Conservation (phyloP, 768 basidiomycete genomes). For the Lactarius tabidus region DNA sequence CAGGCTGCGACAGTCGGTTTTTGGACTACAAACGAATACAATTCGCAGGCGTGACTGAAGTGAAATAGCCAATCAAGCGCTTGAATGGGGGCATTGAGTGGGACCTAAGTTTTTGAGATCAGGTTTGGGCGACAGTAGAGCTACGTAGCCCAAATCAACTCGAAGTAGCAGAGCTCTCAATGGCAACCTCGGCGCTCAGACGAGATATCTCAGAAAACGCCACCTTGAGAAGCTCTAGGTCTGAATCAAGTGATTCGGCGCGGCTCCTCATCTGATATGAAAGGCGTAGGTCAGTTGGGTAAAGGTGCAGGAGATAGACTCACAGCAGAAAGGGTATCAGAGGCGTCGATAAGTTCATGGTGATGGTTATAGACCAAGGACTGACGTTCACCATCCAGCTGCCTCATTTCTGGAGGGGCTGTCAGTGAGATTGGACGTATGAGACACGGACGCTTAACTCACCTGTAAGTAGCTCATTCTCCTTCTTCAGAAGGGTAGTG, state of each 20-base stretch:
- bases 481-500: slow-evolving; percentile 65
- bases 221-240: slow-evolving; percentile 73
- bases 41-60: not conserved
- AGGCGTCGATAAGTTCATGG: slow-evolving; percentile 90
- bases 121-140: not conserved
- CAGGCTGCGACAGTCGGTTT: slow-evolving; percentile 20
- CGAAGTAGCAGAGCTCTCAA: slow-evolving; percentile 34
- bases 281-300: not conserved
- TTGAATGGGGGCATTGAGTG: not conserved
- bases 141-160: not conserved
- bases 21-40: not conserved
- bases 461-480: slow-evolving; percentile 81
- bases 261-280: slow-evolving; percentile 75
- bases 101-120: not conserved
- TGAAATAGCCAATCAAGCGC: not conserved
- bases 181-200: slow-evolving; percentile 61
- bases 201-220: slow-evolving; percentile 88
- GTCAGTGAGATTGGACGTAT: not conserved
- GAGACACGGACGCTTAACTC: slow-evolving; percentile 8
- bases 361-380: slow-evolving; percentile 94
- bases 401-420: slow-evolving; percentile 63
- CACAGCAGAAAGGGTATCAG: slow-evolving; percentile 86
- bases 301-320: slow-evolving; percentile 27
- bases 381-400: slow-evolving; percentile 84
- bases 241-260: slow-evolving; percentile 79